A percentile compares a stretch with the other conserved stretches of the same genome.
Evolutionary conservation across 2,329 filamentous ascomycete genomes (phyloP).

Genomic region (Calonectria pauciramosa): DNA sequence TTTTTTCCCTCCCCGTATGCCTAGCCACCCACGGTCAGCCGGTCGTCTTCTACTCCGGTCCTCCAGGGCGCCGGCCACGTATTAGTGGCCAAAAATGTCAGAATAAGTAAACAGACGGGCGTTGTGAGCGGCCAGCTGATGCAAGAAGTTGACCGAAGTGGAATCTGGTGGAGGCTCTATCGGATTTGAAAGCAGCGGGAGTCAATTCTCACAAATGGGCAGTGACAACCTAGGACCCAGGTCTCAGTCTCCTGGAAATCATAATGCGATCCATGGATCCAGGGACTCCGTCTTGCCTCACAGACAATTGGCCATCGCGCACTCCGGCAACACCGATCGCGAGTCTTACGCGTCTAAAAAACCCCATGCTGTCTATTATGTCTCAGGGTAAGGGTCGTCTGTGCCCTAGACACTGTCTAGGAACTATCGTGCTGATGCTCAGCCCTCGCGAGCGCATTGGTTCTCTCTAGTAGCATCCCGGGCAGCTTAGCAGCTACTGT

Average conservation of each 20-base stretch:
- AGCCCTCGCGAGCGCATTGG: conserved; percentile 23
- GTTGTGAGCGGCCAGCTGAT: not conserved
- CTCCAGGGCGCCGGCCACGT: not conserved
- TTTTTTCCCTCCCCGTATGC: not conserved
- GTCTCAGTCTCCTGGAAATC: not conserved
- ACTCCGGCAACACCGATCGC: not conserved
- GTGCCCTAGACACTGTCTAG: conserved; percentile 33
- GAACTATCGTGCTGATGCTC: conserved; percentile 25
- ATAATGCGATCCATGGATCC: not conserved
- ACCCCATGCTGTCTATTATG: not conserved
- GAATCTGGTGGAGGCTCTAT: not conserved
- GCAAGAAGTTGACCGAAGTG: not conserved
- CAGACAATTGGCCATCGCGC: not conserved
- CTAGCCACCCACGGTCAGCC: not conserved
- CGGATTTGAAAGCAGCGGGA: not conserved
- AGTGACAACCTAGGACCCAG: not conserved
- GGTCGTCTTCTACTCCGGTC: not conserved
- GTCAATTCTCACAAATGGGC: not conserved
- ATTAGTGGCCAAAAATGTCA: not conserved
- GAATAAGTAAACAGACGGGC: not conserved
- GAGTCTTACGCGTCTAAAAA: conserved; percentile 6
- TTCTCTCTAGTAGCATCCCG: not conserved
- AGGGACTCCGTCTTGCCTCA: not conserved
- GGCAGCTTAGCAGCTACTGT: not conserved
- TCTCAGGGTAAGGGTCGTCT: conserved; percentile 21